Conservation (phyloP, 2,329 filamentous ascomycete species). For the Diaporthe vaccinii region DNA sequence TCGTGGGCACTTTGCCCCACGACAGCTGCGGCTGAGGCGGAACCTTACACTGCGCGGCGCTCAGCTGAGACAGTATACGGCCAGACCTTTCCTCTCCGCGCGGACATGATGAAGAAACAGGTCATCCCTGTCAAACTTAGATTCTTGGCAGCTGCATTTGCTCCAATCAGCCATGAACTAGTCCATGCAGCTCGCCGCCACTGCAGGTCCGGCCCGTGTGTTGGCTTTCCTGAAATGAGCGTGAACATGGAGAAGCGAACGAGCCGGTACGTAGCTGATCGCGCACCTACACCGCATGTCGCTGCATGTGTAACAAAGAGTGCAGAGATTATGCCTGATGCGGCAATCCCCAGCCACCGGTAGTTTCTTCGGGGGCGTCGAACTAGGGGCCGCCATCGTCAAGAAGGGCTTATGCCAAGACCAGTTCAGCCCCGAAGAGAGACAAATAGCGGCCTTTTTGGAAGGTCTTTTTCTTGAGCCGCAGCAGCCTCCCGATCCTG, state of each 20-base stretch:
- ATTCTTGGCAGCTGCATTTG: not conserved
- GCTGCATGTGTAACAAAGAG: not conserved
- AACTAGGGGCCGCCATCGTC: conserved; percentile 18
- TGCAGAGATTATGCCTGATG: not conserved
- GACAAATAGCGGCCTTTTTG: not conserved
- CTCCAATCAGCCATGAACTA: not conserved
- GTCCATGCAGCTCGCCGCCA: conserved; percentile 18
- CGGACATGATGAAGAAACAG: not conserved
- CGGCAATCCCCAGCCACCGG: not conserved
- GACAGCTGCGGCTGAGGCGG: conserved; percentile 3
- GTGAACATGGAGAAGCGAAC: too few species aligned
- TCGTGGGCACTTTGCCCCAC: not conserved
- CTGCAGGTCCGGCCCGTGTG: not conserved
- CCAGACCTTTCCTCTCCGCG: not conserved
- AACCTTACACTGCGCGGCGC: not conserved
- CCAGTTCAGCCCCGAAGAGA: conserved; percentile 21
- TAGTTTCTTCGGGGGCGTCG: conserved; percentile 3
- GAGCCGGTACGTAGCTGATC: not conserved
- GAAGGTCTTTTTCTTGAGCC: not conserved
- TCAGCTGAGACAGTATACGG: not conserved
- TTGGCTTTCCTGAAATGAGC: not conserved
- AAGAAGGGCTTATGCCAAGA: conserved; percentile 25
- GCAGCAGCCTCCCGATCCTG: not conserved
- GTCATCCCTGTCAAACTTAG: not conserved
- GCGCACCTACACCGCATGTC: not conserved